A percentile compares a stretch with the other conserved stretches of the same genome.
phyloP scores from a whole-genome alignment of 768 basidiomycete species.

The Mycena leptocephala region DNA sequence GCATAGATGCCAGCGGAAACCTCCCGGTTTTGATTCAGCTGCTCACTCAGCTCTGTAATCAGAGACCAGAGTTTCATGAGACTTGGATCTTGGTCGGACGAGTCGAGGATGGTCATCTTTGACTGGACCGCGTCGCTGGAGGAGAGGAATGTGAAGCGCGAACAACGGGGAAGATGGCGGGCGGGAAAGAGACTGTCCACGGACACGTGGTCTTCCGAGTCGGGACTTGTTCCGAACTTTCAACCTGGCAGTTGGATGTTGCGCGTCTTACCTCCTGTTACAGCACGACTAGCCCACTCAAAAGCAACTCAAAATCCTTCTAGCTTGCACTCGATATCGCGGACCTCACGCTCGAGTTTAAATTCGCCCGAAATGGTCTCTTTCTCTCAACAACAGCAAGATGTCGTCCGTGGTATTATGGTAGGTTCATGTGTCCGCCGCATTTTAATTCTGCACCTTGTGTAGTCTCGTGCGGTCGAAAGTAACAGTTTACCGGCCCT shows the following conservation, averaged over 20 bases:
- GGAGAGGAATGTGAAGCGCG: no score
- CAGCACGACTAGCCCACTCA: not conserved
- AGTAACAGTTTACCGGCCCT: slow-evolving; percentile 20
- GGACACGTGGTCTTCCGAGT: not conserved
- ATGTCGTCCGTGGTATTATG: slow-evolving; percentile 27
- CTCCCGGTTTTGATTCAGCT: slow-evolving; percentile 85
- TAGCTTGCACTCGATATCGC: not conserved
- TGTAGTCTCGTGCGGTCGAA: slow-evolving; percentile 22
- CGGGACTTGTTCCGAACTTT: not conserved
- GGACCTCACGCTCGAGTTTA: not conserved
- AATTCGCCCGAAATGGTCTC: slow-evolving; percentile 1
- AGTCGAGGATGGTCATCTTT: slow-evolving; percentile 77
- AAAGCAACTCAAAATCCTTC: no score
- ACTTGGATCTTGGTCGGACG: slow-evolving; percentile 66
- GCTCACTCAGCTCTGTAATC: slow-evolving; percentile 87
- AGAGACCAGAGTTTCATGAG: slow-evolving; percentile 75
- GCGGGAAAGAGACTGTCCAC: not conserved
- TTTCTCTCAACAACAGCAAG: slow-evolving; percentile 14
- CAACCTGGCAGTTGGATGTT: no score
- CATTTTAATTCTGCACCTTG: not conserved
- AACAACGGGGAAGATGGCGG: no score
- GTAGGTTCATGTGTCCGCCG: not conserved
- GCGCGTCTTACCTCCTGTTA: not conserved
- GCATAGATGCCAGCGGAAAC: slow-evolving; percentile 81
- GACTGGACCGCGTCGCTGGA: no score